Percentiles rank a stretch among this genome's conserved stretches.
Evolutionary conservation across 2,329 filamentous ascomycete species (phyloP).

Genomic region (Diplodia scrobiculata): DNA sequence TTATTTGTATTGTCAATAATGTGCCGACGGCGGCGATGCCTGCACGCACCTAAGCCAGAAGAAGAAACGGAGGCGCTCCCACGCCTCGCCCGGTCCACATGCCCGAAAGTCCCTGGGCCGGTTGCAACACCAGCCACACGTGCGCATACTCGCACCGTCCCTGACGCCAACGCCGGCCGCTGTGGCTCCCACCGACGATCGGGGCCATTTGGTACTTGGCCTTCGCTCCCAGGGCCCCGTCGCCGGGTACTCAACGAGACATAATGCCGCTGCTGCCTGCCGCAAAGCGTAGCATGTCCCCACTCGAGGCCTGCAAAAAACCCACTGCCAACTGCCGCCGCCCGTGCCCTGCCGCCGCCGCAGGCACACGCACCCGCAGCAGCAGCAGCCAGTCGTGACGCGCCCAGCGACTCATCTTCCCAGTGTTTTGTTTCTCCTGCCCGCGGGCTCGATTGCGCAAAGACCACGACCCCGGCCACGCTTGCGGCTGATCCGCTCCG

Average conservation of each 20-base stretch:
- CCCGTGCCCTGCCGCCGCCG: background rate
- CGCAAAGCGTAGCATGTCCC: constrained; percentile 3
- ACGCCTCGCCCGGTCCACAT: background rate
- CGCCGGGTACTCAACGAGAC: constrained; percentile 27
- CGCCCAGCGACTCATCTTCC: constrained; percentile 11
- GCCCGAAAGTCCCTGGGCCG: background rate
- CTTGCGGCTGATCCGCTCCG: constrained; percentile 28
- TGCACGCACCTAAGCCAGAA: constrained; percentile 4
- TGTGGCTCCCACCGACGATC: constrained; percentile 1
- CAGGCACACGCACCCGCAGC: background rate
- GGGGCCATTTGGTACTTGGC: constrained; percentile 2
- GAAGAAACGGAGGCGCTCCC: constrained; percentile 3
- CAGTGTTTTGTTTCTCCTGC: constrained; percentile 22
- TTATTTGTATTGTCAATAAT: constrained; percentile 28
- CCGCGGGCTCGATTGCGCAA: constrained; percentile 12
- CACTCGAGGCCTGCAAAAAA: background rate
- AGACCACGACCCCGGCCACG: constrained; percentile 3
- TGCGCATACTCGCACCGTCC: constrained; percentile 13
- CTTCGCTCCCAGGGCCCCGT: constrained; percentile 15
- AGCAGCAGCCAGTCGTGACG: background rate
- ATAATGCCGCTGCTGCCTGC: constrained; percentile 20
- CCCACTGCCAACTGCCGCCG: constrained; percentile 4
- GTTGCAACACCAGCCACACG: constrained; percentile 23
- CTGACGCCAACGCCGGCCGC: constrained; percentile 6
- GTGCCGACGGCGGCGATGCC: constrained; percentile 12